Evolutionary conservation across 2,329 filamentous ascomycete species (phyloP).

Genomic region (Sarocladium brachiariae): DNA sequence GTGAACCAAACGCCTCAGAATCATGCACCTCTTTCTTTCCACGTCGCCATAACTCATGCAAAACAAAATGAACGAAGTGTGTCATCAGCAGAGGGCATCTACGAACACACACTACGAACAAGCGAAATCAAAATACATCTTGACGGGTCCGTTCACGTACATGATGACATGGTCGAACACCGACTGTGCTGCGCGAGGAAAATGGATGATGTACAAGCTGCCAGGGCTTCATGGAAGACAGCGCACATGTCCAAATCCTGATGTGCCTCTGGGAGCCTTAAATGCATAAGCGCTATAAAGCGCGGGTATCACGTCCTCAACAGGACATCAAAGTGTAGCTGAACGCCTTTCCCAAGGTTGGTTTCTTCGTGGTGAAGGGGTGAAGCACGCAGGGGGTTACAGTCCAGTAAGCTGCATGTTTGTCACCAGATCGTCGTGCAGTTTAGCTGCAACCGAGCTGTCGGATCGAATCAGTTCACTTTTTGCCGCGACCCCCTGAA

Average conservation of each 20-base stretch:
- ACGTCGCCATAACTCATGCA: not conserved
- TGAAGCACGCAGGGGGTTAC: not conserved
- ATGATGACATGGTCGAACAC: not conserved
- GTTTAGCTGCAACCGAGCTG: not conserved
- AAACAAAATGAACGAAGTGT: not conserved
- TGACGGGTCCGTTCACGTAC: not conserved
- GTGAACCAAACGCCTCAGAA: not conserved
- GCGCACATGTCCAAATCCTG: not conserved
- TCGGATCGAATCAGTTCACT: constrained; percentile 29
- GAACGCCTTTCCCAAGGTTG: constrained; percentile 2
- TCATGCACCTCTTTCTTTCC: not conserved
- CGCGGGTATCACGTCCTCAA: constrained; percentile 5
- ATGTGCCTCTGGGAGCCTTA: not conserved
- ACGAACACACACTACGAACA: not conserved
- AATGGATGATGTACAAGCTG: constrained; percentile 1
- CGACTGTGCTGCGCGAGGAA: not conserved
- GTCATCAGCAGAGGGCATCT: not conserved
- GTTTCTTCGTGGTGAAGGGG: not conserved
- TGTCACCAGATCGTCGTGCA: not conserved
- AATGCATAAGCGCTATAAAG: not conserved
- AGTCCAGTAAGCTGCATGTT: not conserved
- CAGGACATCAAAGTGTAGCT: not conserved
- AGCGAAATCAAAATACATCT: not conserved
- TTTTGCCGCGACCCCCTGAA: constrained; percentile 44
- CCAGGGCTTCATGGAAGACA: not conserved